phyloP scores from a whole-genome alignment of 2,329 filamentous ascomycete species.

The Phialemoniopsis sp. region DNA sequence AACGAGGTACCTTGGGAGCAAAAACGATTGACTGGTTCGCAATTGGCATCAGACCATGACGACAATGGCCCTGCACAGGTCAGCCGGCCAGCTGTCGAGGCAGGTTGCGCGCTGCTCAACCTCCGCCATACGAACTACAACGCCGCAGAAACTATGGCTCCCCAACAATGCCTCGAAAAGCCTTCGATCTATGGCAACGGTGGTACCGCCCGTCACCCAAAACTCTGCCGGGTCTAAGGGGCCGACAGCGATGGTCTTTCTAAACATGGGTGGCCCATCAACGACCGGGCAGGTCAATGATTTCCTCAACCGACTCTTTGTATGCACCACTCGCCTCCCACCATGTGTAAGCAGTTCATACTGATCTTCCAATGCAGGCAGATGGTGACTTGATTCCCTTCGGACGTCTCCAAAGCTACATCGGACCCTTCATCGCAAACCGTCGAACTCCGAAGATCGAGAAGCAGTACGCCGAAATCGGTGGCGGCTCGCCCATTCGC shows the following conservation, averaged over 20 bases:
- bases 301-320: slow-evolving; percentile 89
- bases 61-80: slow-evolving; percentile 34
- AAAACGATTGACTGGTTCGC: slow-evolving; percentile 6
- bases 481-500: slow-evolving; percentile 94
- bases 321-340: slow-evolving; percentile 38
- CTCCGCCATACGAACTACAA: slow-evolving; percentile 21
- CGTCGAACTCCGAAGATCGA: slow-evolving; percentile 93
- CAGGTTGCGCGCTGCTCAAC: slow-evolving; percentile 16
- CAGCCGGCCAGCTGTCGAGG: slow-evolving; percentile 29
- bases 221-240: slow-evolving; percentile 66
- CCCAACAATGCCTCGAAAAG: slow-evolving; percentile 2
- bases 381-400: slow-evolving; percentile 96
- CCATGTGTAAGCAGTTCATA: neutral
- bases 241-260: slow-evolving; percentile 95
- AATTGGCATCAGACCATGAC: no score
- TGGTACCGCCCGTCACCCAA: slow-evolving; percentile 75
- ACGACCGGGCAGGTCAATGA: slow-evolving; percentile 83
- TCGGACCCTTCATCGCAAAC: slow-evolving; percentile 81
- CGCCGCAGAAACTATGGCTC: slow-evolving; percentile 3
- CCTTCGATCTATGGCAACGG: slow-evolving; percentile 52
- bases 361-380: slow-evolving; percentile 47
- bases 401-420: slow-evolving; percentile 82
- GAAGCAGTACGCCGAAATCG: slow-evolving; percentile 92
- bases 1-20: neutral
- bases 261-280: slow-evolving; percentile 97